phyloP scores from a whole-genome alignment of 352 stramenopile genomes.

The Chrysophaeum taylorii region DNA sequence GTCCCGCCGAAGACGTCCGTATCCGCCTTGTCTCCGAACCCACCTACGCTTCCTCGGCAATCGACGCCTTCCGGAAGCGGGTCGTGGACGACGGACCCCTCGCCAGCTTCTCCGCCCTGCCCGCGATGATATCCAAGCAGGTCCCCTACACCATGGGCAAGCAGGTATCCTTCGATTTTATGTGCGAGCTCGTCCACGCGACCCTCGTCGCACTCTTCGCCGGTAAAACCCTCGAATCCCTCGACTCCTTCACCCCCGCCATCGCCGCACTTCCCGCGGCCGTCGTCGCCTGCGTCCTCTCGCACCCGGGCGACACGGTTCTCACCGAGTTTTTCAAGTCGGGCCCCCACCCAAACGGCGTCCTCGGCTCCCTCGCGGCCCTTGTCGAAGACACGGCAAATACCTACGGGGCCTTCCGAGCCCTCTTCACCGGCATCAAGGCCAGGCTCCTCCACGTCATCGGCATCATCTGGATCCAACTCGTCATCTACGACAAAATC shows the following conservation, averaged over 20 bases:
- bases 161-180: constrained; percentile 59
- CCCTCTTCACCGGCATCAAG: constrained; percentile 54
- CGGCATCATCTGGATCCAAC: constrained; percentile 61
- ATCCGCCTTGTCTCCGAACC: constrained; percentile 53
- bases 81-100: constrained; percentile 44
- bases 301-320: constrained; percentile 58
- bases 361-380: background rate
- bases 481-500: constrained; percentile 65
- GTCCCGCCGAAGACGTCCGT: constrained; percentile 49
- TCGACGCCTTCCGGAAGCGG: constrained; percentile 40
- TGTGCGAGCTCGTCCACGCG: constrained; percentile 44
- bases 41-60: constrained; percentile 36
- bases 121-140: constrained; percentile 57
- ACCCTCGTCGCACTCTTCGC: constrained; percentile 21
- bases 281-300: constrained; percentile 50
- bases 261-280: constrained; percentile 43
- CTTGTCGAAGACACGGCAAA: constrained; percentile 15
- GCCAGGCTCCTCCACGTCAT: constrained; percentile 60
- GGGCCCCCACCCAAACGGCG: background rate
- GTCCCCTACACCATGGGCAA: constrained; percentile 62
- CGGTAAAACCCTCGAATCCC: background rate
- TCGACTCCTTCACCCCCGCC: constrained; percentile 35
- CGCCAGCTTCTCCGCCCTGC: constrained; percentile 40
- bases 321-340: constrained; percentile 37
- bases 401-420: constrained; percentile 46